phyloP scores from a whole-genome alignment of 768 basidiomycete genomes.

The Suillus subluteus region DNA sequence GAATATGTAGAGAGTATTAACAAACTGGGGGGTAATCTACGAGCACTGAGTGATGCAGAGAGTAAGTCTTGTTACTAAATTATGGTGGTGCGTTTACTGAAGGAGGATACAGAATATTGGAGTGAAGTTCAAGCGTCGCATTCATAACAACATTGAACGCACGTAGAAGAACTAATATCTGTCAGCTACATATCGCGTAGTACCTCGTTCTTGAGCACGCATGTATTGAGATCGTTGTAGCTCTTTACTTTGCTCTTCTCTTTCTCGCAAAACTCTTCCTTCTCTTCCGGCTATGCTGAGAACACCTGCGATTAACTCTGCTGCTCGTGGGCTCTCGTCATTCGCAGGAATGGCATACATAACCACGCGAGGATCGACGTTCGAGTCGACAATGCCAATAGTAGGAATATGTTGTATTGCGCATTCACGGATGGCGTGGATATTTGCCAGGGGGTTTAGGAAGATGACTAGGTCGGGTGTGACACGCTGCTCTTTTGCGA shows the following conservation, averaged over 20 bases:
- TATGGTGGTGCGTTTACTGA: slow-evolving; percentile 23
- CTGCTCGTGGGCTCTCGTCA: slow-evolving; percentile 89
- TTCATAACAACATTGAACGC: slow-evolving; percentile 22
- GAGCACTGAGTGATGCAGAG: slow-evolving; percentile 87
- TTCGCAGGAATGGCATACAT: slow-evolving; percentile 99
- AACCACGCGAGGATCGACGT: slow-evolving; percentile 93
- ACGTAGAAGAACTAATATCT: neutral
- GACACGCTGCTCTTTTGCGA: slow-evolving; percentile 54
- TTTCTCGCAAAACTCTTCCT: slow-evolving; percentile 54
- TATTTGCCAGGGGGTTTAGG: slow-evolving; percentile 86
- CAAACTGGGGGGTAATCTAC: slow-evolving; percentile 86
- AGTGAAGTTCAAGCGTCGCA: slow-evolving; percentile 60
- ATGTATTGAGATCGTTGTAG: slow-evolving; percentile 9
- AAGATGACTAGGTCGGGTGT: slow-evolving; percentile 89
- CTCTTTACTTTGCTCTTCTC: slow-evolving; percentile 29
- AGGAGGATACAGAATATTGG: slow-evolving; percentile 61
- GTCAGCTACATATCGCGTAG: neutral
- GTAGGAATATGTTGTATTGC: slow-evolving; percentile 90
- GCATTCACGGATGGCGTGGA: slow-evolving; percentile 90
- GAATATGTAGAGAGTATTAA: slow-evolving; percentile 96
- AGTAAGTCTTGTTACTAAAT: slow-evolving; percentile 51
- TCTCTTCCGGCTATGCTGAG: slow-evolving; percentile 87
- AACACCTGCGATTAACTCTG: slow-evolving; percentile 88
- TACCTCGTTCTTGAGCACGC: slow-evolving; percentile 12
- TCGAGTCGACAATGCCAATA: slow-evolving; percentile 92